phyloP scores from a whole-genome alignment of 1,139 yeast genomes.

The Geotrichum macrosporum region DNA sequence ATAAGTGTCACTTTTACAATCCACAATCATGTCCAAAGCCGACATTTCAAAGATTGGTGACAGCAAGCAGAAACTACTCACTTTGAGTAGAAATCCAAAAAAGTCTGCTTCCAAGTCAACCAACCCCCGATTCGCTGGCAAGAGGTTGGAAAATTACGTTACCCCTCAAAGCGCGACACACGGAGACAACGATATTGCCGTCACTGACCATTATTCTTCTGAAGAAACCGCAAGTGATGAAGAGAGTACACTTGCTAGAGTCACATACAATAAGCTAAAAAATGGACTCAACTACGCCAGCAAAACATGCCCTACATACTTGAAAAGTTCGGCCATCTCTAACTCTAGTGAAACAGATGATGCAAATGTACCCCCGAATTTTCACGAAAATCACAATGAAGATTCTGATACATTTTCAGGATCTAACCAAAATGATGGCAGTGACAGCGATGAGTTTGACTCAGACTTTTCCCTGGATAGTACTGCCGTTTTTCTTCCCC shows the following conservation, averaged over 20 bases:
- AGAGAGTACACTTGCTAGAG: background rate
- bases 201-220: conserved; percentile 8
- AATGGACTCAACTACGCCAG: background rate
- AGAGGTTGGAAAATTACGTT: conserved; percentile 17
- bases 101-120: background rate
- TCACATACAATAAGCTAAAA: background rate
- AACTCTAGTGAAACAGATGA: conserved; percentile 3
- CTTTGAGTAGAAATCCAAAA: no score
- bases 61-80: no score
- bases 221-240: conserved; percentile 10
- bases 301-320: background rate
- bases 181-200: conserved; percentile 13
- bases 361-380: background rate
- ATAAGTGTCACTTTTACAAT: background rate
- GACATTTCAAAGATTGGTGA: background rate
- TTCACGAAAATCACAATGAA: background rate
- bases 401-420: background rate
- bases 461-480: conserved; percentile 20
- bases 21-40: background rate
- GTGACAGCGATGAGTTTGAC: conserved; percentile 3
- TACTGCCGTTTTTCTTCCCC: conserved; percentile 9
- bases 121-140: conserved; percentile 14
- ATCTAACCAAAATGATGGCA: background rate
- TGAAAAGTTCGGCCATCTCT: conserved; percentile 1
- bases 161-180: background rate